Percentiles rank a stretch among this genome's conserved stretches.
Evolutionary conservation across 257 asterid genomes (phyloP).

Genomic region (Gynochthodes officinalis): DNA sequence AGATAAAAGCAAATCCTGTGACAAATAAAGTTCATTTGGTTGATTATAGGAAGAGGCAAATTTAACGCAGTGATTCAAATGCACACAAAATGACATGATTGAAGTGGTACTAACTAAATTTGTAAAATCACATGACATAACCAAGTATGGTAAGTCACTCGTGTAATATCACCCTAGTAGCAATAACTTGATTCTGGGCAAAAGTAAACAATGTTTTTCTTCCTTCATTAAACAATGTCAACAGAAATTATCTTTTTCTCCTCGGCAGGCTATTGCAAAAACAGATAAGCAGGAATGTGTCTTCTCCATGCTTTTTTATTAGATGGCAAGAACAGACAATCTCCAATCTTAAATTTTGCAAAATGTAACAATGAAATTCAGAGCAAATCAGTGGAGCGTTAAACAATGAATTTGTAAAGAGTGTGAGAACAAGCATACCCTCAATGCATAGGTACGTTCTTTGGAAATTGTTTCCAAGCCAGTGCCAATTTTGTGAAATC

Average conservation of each 20-base stretch:
- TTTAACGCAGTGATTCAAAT: neutral
- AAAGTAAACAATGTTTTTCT: conserved; percentile 1
- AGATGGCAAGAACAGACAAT: neutral
- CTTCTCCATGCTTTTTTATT: neutral
- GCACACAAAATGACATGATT: neutral
- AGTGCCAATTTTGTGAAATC: conserved; percentile 88
- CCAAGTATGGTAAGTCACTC: neutral
- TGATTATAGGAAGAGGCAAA: neutral
- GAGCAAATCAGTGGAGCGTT: neutral
- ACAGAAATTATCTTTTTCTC: neutral
- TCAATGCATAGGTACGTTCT: conserved; percentile 65
- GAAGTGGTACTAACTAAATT: neutral
- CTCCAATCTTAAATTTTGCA: neutral
- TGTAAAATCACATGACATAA: neutral
- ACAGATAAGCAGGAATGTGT: too few species aligned
- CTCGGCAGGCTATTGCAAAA: too few species aligned
- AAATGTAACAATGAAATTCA: neutral
- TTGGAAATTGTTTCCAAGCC: conserved; percentile 79
- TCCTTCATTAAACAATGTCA: neutral
- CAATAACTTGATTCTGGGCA: neutral
- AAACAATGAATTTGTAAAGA: neutral
- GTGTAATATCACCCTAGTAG: neutral
- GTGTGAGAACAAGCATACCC: conserved; percentile 41
- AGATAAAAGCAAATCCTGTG: neutral
- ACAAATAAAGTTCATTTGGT: neutral